Base-by-base conservation (phyloP, 1,284 basidiomycete genomes). In the Ustilago trichophora region DNA sequence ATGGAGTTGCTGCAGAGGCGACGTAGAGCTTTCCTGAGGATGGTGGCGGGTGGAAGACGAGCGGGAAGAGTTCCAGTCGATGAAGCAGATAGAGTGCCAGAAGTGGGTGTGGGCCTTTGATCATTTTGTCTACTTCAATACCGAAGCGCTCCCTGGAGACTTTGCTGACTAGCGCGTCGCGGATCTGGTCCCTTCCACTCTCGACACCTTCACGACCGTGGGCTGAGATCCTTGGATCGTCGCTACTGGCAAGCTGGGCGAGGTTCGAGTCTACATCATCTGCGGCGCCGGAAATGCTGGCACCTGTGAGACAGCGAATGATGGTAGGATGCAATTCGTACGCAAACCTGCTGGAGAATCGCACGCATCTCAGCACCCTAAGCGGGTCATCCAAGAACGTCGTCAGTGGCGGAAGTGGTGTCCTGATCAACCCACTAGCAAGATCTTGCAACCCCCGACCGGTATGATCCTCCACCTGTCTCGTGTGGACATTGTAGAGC, bases 351-450 rank as follows among this genome's bases (percentile, higher is more conserved):
- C 91, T 92, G 0, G 94, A 89, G 80, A 99, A 99, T 50, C 96
- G 86, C 15, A 98, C 84, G 69, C 92, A 94, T 29, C 96, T 88
- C 27, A 98, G 84, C 11, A 98, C 88, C 3, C 96, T 88, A 7
- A 99, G 83, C 3, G 96, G 96, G 80, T 99, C 96, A 73, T 99
- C 96, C 29, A 88, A 83, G 78, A 98, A 98, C 0, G 96, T 99
- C 78, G 92, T 87, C 58, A 85, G 83, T 1, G 96, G 91, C 3
- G 91, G 85, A 15, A 98, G 83, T 0, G 96, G 96, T 1, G 96
- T 98, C 13, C 96, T 87, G 37, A 98, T 89, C 31, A 92, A 84
- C 1, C 91, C 90, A 24, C 85, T 83, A n/a, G 85, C 84, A 2
- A 99, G 84, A 82, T 99, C 96, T 12, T 87, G 82, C 25, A 98